Evolutionary conservation across 2,329 filamentous ascomycete species (phyloP).

Genomic region (Pseudocercospora vitis): DNA sequence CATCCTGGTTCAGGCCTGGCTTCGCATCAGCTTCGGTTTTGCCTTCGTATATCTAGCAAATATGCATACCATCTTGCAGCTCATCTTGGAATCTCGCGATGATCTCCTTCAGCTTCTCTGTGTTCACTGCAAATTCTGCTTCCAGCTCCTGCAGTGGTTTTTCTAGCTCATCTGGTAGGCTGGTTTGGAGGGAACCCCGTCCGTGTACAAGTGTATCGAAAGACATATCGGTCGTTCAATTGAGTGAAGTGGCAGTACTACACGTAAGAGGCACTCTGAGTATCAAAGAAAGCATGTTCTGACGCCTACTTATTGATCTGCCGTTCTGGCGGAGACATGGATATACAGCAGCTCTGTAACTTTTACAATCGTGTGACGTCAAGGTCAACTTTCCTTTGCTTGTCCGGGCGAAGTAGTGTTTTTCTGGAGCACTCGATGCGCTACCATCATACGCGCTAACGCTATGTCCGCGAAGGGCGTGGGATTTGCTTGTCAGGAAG

Average conservation of each 20-base stretch:
- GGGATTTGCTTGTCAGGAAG: no score
- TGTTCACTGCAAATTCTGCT: not conserved
- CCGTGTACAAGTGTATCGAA: not conserved
- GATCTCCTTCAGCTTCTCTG: not conserved
- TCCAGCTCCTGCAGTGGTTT: not conserved
- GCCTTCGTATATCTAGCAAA: not conserved
- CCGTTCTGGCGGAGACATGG: not conserved
- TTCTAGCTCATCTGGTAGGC: not conserved
- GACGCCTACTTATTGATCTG: not conserved
- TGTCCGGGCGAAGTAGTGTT: not conserved
- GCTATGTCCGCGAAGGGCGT: no score
- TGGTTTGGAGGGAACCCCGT: not conserved
- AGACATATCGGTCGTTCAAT: no score
- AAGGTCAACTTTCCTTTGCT: not conserved
- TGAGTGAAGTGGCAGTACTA: no score
- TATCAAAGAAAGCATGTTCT: no score
- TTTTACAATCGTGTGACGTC: not conserved
- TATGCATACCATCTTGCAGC: not conserved
- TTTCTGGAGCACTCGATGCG: no score
- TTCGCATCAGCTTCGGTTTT: not conserved
- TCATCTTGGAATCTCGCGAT: not conserved
- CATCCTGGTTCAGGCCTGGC: slow-evolving; percentile 1
- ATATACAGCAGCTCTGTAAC: not conserved
- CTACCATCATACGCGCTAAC: no score
- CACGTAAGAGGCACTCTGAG: no score